Evolutionary conservation across 106 monocot genomes (phyloP), one percentile per base, ranked within the genome.

Genomic region (Ottelia alismoides): DNA sequence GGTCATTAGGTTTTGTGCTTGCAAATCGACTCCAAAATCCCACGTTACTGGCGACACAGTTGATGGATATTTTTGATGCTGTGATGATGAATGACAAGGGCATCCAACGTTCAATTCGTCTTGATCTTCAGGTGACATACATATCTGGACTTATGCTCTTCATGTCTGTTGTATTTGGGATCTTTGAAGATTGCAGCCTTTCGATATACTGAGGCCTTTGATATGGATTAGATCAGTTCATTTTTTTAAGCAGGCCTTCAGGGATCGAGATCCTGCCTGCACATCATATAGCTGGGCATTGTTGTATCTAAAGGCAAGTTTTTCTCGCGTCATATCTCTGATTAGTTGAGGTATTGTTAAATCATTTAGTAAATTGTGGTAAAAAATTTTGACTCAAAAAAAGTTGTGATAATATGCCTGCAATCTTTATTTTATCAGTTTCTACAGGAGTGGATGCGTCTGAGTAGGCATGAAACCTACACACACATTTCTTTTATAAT

Each of bases 11-110:
- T 1, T 92, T 92, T 79, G 92, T 92, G 26, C 76, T 92, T 46
- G 92, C 86, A 3, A 92, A 92, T 62, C 82, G 92, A 61, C 86
- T 92, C 17, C 86, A 92, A 51, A 65, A 92, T 64, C 74, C 86
- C 4, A 86, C 92, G 20, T 53, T 92, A 26, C 51, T 92, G 18
- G 85, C 86, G 35, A 74, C 92, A 47, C 92, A 92, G 25, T 44
- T 92, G 17, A 79, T 86, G 76, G 92, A 92, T 65, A 92, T 92
- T 30, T 92, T 92, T 57, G 66, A 76, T 47, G 58, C 86, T 60
- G 86, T 92, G 31, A 82, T 92, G n/a, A 70, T 79, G 85, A 76
- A 77, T 29, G 82, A 92, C 51, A 71, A 55, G 69, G 79, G 61
- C 35, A 86, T 92, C 57, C 76, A 67, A 62, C 74, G 62, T 24